Percentiles rank a stretch among this genome's conserved stretches.
Evolutionary conservation across 2,329 filamentous ascomycete genomes (phyloP).

Genomic region (Aspergillus sp.): DNA sequence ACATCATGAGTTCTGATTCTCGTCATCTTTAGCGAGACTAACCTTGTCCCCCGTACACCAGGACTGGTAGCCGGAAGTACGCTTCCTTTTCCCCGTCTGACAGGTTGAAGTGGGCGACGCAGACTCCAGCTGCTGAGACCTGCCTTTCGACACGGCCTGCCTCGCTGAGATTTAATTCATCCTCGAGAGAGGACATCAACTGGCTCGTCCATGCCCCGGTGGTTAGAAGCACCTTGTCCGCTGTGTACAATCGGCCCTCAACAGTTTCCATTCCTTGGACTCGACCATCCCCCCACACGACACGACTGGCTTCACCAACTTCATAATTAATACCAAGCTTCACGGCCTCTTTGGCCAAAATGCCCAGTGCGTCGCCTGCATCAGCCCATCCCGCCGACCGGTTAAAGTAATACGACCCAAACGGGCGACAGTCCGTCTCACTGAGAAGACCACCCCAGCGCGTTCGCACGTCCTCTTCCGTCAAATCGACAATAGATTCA

Average conservation of each 20-base stretch:
- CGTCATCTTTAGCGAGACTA: not conserved
- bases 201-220: slow-evolving; percentile 58
- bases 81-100: slow-evolving; percentile 48
- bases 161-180: slow-evolving; percentile 43
- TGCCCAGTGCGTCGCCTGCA: slow-evolving; percentile 45
- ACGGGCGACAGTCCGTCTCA: slow-evolving; percentile 35
- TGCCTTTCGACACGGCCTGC: slow-evolving; percentile 51
- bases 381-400: slow-evolving; percentile 54
- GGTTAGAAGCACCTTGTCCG: slow-evolving; percentile 54
- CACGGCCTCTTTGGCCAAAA: slow-evolving; percentile 45
- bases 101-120: slow-evolving; percentile 57
- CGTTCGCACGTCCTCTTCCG: slow-evolving; percentile 39
- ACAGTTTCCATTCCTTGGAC: slow-evolving; percentile 46
- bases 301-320: slow-evolving; percentile 42
- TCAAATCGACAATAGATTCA: slow-evolving; percentile 42
- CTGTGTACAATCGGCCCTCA: slow-evolving; percentile 47
- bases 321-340: slow-evolving; percentile 46
- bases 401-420: slow-evolving; percentile 48
- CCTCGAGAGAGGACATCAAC: slow-evolving; percentile 52
- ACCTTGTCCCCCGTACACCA: slow-evolving; percentile 48
- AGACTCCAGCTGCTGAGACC: slow-evolving; percentile 58
- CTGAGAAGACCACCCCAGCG: slow-evolving; percentile 42
- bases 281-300: slow-evolving; percentile 42
- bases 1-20: not conserved
- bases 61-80: slow-evolving; percentile 53